A percentile compares a stretch with the other conserved stretches of the same genome.
phyloP scores from a whole-genome alignment of 805 yeast genomes.

The Starmerella geochares region DNA sequence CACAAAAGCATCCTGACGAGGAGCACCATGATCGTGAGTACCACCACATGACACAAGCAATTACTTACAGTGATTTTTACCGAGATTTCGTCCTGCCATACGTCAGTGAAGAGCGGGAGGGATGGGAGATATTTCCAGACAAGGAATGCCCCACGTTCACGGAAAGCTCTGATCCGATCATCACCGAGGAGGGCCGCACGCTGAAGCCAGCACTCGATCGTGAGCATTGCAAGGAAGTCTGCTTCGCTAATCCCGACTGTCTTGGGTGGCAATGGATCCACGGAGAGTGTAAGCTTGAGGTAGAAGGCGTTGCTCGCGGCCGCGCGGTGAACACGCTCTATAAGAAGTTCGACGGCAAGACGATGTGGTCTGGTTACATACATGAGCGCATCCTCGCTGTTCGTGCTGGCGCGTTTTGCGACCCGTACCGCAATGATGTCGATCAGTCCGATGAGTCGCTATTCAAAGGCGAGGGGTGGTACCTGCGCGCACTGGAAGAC shows the following conservation, averaged over 20 bases:
- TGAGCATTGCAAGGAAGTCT: slow-evolving; percentile 14
- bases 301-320: slow-evolving; percentile 13
- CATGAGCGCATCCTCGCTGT: neutral
- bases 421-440: neutral
- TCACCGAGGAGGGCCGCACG: neutral
- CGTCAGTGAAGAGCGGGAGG: slow-evolving; percentile 23
- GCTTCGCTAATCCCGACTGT: slow-evolving; percentile 15
- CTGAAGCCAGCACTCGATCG: slow-evolving; percentile 19
- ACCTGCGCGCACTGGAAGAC: neutral
- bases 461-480: slow-evolving; percentile 1
- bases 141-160: neutral
- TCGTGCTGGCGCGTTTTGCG: neutral
- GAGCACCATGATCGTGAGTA: slow-evolving; percentile 1
- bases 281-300: slow-evolving; percentile 19
- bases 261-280: slow-evolving; percentile 20
- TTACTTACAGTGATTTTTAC: slow-evolving; percentile 27
- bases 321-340: slow-evolving; percentile 10
- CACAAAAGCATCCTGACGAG: neutral
- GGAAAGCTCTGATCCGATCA: neutral
- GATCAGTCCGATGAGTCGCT: neutral
- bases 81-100: slow-evolving; percentile 28
- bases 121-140: slow-evolving; percentile 7
- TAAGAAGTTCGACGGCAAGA: neutral
- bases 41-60: neutral
- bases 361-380: neutral